These are phyloP conservation scores for Fraxinus greggii DNA, from an alignment of 305 asterid genomes.

Conservation along the genomic window DNA sequence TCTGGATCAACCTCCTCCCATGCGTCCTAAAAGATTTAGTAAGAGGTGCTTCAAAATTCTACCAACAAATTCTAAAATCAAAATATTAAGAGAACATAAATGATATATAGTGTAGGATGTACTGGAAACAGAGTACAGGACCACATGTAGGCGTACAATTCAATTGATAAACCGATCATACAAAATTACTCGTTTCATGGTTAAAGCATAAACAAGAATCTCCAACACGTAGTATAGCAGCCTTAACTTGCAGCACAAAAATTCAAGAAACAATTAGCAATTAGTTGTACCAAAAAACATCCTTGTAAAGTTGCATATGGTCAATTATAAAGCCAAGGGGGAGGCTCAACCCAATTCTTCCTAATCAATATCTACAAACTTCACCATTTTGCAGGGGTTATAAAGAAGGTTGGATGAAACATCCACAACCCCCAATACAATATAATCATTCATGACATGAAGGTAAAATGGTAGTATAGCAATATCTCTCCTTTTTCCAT, in stretches of 20 bases:
- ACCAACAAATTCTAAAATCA: slow-evolving; percentile 4
- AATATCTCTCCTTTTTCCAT: not conserved
- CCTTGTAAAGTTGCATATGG: not conserved
- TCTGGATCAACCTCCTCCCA: slow-evolving; percentile 96
- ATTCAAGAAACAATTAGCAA: not conserved
- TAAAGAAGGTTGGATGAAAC: not conserved
- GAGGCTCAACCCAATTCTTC: not conserved
- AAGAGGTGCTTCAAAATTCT: slow-evolving; percentile 15
- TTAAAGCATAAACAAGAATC: slow-evolving; percentile 6
- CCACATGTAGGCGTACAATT: not conserved
- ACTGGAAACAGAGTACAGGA: not conserved
- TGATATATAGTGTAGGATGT: not conserved
- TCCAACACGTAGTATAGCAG: not conserved
- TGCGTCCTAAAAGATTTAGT: slow-evolving; percentile 54
- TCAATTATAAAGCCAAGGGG: not conserved
- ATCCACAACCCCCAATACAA: not conserved
- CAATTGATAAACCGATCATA: not conserved
- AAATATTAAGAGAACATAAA: slow-evolving; percentile 1
- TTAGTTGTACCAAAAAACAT: not conserved
- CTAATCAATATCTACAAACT: not conserved
- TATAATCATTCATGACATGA: not conserved
- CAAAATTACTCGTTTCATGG: not conserved
- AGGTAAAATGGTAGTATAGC: not conserved
- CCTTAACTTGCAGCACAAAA: not conserved
- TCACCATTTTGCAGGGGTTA: not conserved